Evolutionary conservation across 1,284 basidiomycete genomes (phyloP).

Genomic region (Nidula niveotomentosa): DNA sequence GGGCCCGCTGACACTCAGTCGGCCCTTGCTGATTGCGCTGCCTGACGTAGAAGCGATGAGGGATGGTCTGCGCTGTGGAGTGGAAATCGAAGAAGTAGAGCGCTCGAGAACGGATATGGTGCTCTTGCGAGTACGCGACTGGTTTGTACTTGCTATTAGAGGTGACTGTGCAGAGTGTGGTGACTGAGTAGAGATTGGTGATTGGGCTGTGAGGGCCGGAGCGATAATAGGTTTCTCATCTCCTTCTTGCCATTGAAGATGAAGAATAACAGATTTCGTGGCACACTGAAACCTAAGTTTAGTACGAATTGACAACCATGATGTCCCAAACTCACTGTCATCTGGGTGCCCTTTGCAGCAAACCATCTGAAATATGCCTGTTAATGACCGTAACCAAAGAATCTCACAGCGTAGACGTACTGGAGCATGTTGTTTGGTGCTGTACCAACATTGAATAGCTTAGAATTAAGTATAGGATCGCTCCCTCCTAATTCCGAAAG

Average conservation of each 20-base stretch:
- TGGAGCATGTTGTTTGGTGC: conserved; percentile 85
- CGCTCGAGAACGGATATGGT: conserved; percentile 44
- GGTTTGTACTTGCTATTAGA: conserved; percentile 8
- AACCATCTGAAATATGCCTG: conserved; percentile 62
- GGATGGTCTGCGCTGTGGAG: conserved; percentile 45
- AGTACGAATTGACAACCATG: conserved; percentile 3
- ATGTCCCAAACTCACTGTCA: conserved; percentile 58
- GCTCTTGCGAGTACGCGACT: conserved; percentile 28
- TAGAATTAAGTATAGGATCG: conserved; percentile 63
- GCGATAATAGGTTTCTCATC: conserved; percentile 30
- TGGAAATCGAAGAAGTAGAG: conserved; percentile 46
- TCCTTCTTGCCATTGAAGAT: conserved; percentile 85
- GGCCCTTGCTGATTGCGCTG: conserved; percentile 22
- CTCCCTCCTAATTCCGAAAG: conserved; percentile 75
- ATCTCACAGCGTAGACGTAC: conserved; percentile 33
- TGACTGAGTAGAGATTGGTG: conserved; percentile 10
- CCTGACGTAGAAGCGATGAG: conserved; percentile 29
- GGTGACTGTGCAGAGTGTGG: conserved; percentile 10
- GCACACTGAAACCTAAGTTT: conserved; percentile 60
- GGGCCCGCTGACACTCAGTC: conserved; percentile 24
- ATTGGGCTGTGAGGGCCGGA: conserved; percentile 13
- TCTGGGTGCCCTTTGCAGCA: conserved; percentile 85
- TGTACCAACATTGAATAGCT: conserved; percentile 71
- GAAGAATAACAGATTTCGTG: conserved; percentile 85
- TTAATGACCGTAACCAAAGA: conserved; percentile 4